A percentile compares a stretch with the other conserved stretches of the same genome.
These are phyloP conservation scores for Albophoma yamanashiensis DNA, from an alignment of 2,329 filamentous ascomycete species.

Conservation along the genomic window DNA sequence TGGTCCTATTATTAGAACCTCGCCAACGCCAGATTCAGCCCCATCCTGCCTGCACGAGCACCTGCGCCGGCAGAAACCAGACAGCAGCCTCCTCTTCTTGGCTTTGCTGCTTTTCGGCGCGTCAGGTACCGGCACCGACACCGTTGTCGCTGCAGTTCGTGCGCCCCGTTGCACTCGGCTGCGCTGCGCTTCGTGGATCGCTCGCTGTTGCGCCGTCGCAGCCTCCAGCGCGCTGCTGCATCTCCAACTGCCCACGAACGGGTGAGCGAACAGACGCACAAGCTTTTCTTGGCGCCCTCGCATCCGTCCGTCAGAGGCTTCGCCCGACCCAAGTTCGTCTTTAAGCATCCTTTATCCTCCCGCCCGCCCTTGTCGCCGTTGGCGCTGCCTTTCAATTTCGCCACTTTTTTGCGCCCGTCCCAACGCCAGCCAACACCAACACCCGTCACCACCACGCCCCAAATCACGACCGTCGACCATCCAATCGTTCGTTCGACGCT, in stretches of 20 bases:
- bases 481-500: neutral
- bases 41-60: slow-evolving; percentile 21
- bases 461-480: neutral
- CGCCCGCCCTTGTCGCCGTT: slow-evolving; percentile 1
- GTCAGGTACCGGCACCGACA: neutral
- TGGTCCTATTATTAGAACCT: slow-evolving; percentile 41
- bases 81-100: slow-evolving; percentile 1
- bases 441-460: neutral
- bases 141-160: neutral
- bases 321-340: neutral
- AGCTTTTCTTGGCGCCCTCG: neutral
- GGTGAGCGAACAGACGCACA: neutral
- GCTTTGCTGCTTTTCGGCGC: neutral
- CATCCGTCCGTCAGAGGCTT: neutral
- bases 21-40: slow-evolving; percentile 39
- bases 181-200: neutral
- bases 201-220: neutral
- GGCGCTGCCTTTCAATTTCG: slow-evolving; percentile 4
- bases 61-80: slow-evolving; percentile 5
- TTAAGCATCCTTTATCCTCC: slow-evolving; percentile 3
- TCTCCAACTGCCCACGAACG: neutral
- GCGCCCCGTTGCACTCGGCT: neutral
- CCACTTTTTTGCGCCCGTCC: slow-evolving; percentile 4
- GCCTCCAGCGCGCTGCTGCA: neutral
- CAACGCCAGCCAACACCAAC: neutral